phyloP scores from a whole-genome alignment of 441 rosid species.

The Pelargonium myrrhifolium region DNA sequence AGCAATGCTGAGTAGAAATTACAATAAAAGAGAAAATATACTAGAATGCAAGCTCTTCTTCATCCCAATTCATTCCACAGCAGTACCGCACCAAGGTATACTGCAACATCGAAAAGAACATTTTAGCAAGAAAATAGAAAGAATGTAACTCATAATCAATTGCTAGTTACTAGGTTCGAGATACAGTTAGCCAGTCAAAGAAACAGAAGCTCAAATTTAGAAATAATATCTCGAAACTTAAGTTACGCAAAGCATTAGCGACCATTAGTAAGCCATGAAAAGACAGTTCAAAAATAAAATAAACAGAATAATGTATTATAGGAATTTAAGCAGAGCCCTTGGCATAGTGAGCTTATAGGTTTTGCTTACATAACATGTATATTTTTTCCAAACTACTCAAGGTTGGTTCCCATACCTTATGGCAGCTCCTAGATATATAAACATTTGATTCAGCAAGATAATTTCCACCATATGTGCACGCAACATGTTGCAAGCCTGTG shows the following conservation, averaged over 20 bases:
- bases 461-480: background rate
- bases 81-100: background rate
- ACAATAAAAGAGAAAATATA: background rate
- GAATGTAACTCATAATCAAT: background rate
- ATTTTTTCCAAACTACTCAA: background rate
- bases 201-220: background rate
- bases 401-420: background rate
- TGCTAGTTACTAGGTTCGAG: background rate
- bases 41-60: background rate
- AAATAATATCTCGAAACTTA: background rate
- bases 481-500: background rate
- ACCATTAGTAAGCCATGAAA: background rate
- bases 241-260: background rate
- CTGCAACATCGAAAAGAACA: background rate
- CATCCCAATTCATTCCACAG: background rate
- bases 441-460: background rate
- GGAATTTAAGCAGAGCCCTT: background rate
- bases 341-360: background rate
- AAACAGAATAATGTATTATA: background rate
- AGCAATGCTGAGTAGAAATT: background rate
- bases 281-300: background rate
- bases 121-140: background rate
- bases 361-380: background rate
- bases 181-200: background rate
- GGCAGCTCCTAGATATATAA: too few relatives aligned